Base-by-base conservation (phyloP, 176 grass and related monocot species). In the Bolboschoenus planiculmis region DNA sequence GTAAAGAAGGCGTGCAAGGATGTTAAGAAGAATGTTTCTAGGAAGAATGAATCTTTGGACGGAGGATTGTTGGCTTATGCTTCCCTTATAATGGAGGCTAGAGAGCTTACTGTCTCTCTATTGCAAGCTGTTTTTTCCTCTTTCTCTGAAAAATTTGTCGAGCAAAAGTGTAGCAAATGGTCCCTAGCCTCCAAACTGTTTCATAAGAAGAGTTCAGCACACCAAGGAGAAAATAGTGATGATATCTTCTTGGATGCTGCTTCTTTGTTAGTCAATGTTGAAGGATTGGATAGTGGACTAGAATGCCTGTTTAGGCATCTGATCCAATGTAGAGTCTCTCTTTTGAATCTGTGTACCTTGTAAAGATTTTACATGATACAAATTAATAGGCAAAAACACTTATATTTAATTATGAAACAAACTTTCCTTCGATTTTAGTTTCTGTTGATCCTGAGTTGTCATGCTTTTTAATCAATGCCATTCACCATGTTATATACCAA, bases 1-100 rank as follows among this genome's bases (percentile, higher is more conserved):
- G 73, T 21, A 37, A 92, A 79, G 79, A 96, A 89, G 48, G 85
- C 90, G 2, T 63, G 81, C 33, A 97, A 92, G 33, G 76, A 88
- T 42, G 44, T 87, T 56, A 92, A 92, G 82, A 92, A 56, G 10
- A 31, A 92, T 77, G 77, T 42, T 8, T 37, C 26, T 18, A 79
- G 42, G 60, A 90, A 75, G 68, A 37, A 8, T 55, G 85, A 70
- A 85, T 44, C 91, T 47, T 42, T 44, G 57, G 75, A 82, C 43
- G 58, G 3, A 73, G 40, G 1, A 15, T 47, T 21, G 0, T 73
- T 46, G 4, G 21, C 40, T 46, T 27, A 10, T 46, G 68, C 42
- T 24, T 73, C 15, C 39, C 44, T 86, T n/a, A 50, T 91, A 84
- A 29, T 73, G 23, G 83, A 88, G 42, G 80, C 90, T 2, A 94